A percentile compares a stretch with the other conserved stretches of the same genome.
These are phyloP conservation scores for Penicillium bialowiezense DNA, from an alignment of 495 filamentous ascomycete species.

Conservation along the genomic window DNA sequence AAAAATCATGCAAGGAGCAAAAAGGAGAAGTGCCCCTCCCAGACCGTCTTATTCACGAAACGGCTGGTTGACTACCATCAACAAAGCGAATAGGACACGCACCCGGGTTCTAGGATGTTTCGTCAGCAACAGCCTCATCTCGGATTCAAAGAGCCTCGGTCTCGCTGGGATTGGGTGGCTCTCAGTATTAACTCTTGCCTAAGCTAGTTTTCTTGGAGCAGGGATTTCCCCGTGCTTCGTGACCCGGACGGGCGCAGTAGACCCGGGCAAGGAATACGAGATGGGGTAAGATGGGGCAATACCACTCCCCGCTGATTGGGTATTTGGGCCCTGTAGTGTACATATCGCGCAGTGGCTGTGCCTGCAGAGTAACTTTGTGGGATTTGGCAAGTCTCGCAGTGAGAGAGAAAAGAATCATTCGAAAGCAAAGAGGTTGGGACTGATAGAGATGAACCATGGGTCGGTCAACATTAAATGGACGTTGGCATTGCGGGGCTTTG, in stretches of 20 bases:
- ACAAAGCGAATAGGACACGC: slow-evolving; percentile 1
- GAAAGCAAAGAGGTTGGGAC: too few species aligned
- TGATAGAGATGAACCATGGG: slow-evolving; percentile 1
- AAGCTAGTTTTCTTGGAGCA: not conserved
- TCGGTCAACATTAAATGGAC: slow-evolving; percentile 1
- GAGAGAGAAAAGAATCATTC: too few species aligned
- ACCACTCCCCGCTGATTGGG: slow-evolving; percentile 11
- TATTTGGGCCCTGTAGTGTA: not conserved
- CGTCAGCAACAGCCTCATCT: slow-evolving; percentile 25
- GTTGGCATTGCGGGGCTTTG: slow-evolving; percentile 1
- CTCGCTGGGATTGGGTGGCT: slow-evolving; percentile 2
- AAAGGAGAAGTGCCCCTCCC: not conserved
- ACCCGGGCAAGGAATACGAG: slow-evolving; percentile 20
- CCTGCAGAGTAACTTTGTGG: not conserved
- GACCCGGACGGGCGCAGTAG: slow-evolving; percentile 3
- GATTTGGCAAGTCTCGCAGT: not conserved
- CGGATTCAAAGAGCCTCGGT: not conserved
- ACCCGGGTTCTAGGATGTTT: slow-evolving; percentile 5
- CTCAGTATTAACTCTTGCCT: not conserved
- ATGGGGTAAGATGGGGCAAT: slow-evolving; percentile 4
- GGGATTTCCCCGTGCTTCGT: slow-evolving; percentile 4
- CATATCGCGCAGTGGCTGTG: slow-evolving; percentile 16
- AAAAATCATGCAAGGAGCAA: not conserved
- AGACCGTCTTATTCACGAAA: slow-evolving; percentile 1
- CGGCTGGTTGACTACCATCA: not conserved